Evolutionary conservation across 2,329 filamentous ascomycete genomes (phyloP).

Genomic region (Hymenoscyphus fructigenus): DNA sequence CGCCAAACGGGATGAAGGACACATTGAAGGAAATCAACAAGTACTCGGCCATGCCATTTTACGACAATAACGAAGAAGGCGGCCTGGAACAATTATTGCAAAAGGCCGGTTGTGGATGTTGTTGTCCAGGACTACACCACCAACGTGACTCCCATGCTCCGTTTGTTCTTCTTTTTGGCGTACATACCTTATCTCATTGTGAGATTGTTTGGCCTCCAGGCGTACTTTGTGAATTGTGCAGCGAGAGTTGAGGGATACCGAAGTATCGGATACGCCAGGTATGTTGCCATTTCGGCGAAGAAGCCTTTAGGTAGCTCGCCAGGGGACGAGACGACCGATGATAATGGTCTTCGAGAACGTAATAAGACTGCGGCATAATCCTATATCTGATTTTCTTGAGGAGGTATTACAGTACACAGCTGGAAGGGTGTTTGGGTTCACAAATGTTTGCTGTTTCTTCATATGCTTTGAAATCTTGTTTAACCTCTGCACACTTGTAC

Average conservation of each 20-base stretch:
- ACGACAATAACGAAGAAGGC: slow-evolving; percentile 41
- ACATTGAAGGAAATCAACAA: slow-evolving; percentile 43
- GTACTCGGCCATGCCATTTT: slow-evolving; percentile 47
- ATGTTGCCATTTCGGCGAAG: slow-evolving; percentile 39
- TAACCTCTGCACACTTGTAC: no score
- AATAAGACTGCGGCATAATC: no score
- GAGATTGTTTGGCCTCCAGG: slow-evolving; percentile 43
- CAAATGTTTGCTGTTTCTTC: no score
- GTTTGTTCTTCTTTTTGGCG: slow-evolving; percentile 48
- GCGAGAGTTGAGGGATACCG: slow-evolving; percentile 39
- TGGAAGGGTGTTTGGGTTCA: no score
- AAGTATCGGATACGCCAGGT: slow-evolving; percentile 15
- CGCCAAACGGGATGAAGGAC: slow-evolving; percentile 33
- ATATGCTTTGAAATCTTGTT: no score
- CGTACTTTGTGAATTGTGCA: slow-evolving; percentile 49
- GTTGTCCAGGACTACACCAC: slow-evolving; percentile 44
- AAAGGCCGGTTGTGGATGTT: slow-evolving; percentile 40
- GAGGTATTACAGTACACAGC: no score
- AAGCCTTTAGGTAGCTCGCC: slow-evolving; percentile 32
- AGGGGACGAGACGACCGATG: background rate
- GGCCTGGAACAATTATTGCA: slow-evolving; percentile 43
- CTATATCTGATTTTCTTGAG: no score
- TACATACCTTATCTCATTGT: slow-evolving; percentile 48
- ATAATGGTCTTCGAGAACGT: background rate
- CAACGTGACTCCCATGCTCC: slow-evolving; percentile 49